A percentile compares a stretch with the other conserved stretches of the same genome.
These are phyloP conservation scores for Amanita brunnescens DNA, from an alignment of 768 basidiomycete species.

Conservation along the genomic window DNA sequence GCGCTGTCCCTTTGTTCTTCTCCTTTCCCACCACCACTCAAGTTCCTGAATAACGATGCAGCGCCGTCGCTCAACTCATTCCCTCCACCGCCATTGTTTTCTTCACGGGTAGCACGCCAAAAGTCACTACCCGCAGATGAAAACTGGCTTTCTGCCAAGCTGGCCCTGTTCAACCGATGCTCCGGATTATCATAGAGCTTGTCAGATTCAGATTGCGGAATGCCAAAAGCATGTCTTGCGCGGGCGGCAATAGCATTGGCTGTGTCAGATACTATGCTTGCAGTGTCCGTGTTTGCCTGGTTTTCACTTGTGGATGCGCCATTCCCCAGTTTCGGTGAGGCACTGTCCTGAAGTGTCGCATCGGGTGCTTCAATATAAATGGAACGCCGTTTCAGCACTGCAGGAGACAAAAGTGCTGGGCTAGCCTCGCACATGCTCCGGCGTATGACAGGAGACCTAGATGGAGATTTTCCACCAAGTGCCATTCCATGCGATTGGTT, in stretches of 20 bases:
- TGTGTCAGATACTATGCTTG: not conserved
- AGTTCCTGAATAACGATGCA: conserved; percentile 35
- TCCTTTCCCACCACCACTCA: conserved; percentile 19
- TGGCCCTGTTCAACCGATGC: conserved; percentile 8
- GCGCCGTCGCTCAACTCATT: conserved; percentile 38
- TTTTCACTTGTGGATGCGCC: not conserved
- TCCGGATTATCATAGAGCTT: conserved; percentile 14
- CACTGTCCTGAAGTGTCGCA: not conserved
- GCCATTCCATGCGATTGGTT: not conserved
- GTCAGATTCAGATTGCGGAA: conserved; percentile 36
- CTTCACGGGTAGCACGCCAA: conserved; percentile 23
- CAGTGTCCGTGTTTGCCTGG: not conserved
- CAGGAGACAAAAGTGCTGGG: conserved; percentile 11
- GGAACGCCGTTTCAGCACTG: conserved; percentile 20
- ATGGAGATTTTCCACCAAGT: conserved; percentile 11
- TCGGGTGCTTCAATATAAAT: conserved; percentile 17
- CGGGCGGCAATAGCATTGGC: conserved; percentile 28
- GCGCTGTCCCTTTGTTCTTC: not conserved
- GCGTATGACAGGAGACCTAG: conserved; percentile 24
- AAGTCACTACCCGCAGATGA: conserved; percentile 33
- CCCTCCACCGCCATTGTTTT: conserved; percentile 15
- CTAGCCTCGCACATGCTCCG: conserved; percentile 10
- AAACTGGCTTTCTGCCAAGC: conserved; percentile 36
- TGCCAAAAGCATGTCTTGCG: conserved; percentile 44
- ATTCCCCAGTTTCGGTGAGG: not conserved